A percentile compares a stretch with the other conserved stretches of the same genome.
Evolutionary conservation across 768 basidiomycete genomes (phyloP).

Genomic region (Fomitopsis serialis): DNA sequence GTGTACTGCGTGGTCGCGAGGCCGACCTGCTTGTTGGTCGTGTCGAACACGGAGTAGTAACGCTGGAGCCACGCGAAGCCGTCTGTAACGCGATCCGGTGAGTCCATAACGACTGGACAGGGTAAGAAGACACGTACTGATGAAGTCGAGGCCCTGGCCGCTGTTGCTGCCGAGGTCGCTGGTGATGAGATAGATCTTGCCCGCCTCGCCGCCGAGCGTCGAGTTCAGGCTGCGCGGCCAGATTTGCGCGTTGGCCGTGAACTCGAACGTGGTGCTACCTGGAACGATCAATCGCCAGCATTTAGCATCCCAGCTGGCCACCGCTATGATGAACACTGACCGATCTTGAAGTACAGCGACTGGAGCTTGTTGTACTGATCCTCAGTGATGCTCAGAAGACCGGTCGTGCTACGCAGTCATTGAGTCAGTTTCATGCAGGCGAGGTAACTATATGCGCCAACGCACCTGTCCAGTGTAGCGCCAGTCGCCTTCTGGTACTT

Average conservation of each 20-base stretch:
- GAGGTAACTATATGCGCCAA: background rate
- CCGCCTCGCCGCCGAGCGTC: conserved; percentile 45
- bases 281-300: background rate
- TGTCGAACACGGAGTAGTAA: conserved; percentile 45
- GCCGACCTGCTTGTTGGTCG: conserved; percentile 27
- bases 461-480: conserved; percentile 44
- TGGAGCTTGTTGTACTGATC: conserved; percentile 42
- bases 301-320: background rate
- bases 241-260: conserved; percentile 63
- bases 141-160: conserved; percentile 61
- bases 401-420: conserved; percentile 37
- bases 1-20: conserved; percentile 30
- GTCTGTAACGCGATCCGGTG: conserved; percentile 26
- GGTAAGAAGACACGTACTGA: conserved; percentile 36
- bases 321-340: too few relatives aligned
- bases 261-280: conserved; percentile 41
- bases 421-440: background rate
- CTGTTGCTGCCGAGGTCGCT: conserved; percentile 44
- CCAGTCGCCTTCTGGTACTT: conserved; percentile 50
- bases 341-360: conserved; percentile 50
- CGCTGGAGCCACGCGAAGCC: conserved; percentile 56
- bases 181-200: conserved; percentile 52
- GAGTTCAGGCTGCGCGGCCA: conserved; percentile 61
- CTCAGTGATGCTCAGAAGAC: conserved; percentile 48
- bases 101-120: background rate